Evolutionary conservation across 108 stramenopile species (phyloP).

Genomic region (Fragilaria crotonensis): DNA sequence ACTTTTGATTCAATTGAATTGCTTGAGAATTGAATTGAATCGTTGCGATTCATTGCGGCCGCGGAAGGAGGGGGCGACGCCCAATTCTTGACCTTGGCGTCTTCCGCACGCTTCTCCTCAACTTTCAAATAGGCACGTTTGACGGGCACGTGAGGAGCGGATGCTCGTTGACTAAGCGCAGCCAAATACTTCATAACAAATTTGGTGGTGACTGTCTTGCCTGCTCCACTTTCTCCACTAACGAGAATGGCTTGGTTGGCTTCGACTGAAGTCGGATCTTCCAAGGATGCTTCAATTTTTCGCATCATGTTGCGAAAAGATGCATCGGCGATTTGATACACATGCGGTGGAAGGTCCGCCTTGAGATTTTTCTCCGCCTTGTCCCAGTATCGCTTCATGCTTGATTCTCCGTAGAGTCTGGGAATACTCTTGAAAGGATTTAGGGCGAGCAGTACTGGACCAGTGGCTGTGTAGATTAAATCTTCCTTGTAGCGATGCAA

Average conservation of each 20-base stretch:
- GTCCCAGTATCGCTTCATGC: constrained; percentile 71
- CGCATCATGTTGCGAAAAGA: constrained; percentile 90
- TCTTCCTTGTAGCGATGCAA: constrained; percentile 64
- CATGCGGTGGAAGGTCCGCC: constrained; percentile 82
- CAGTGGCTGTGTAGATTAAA: constrained; percentile 88
- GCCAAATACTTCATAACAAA: constrained; percentile 94
- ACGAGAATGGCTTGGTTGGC: constrained; percentile 68
- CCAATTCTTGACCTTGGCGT: background rate
- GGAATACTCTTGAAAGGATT: constrained; percentile 87
- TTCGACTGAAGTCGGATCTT: constrained; percentile 17
- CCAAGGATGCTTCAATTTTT: constrained; percentile 25
- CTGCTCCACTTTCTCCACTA: constrained; percentile 91
- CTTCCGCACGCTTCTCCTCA: constrained; percentile 3
- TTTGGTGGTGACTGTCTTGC: constrained; percentile 97
- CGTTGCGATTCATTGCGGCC: too few relatives aligned
- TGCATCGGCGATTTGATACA: constrained; percentile 87
- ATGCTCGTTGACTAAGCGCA: constrained; percentile 58
- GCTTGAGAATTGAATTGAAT: too few relatives aligned
- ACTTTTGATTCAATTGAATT: constrained; percentile 78
- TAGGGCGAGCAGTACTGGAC: constrained; percentile 88
- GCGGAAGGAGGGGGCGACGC: background rate
- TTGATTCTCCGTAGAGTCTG: constrained; percentile 48
- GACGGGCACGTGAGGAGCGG: constrained; percentile 10
- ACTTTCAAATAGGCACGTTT: constrained; percentile 35
- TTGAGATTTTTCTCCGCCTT: constrained; percentile 30